Base-by-base conservation (phyloP, 768 basidiomycete genomes). In the Suillus placidus region DNA sequence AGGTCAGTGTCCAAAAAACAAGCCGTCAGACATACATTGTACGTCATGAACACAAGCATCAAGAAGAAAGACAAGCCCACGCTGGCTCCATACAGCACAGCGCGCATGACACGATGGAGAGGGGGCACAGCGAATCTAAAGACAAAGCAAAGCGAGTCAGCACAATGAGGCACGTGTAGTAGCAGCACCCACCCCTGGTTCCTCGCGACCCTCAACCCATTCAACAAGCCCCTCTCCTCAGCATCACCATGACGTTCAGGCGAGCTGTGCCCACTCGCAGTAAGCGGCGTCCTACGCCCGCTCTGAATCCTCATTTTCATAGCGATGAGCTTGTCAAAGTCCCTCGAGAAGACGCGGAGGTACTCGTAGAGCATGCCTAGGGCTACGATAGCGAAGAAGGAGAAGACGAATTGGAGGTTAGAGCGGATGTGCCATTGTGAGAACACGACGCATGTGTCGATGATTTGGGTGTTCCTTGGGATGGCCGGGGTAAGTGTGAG, bases 21-120 rank as follows among this genome's bases (percentile, higher is more conserved):
- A 56, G 12, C 23, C 47, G 8, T 47, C 35, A 20, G 30, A 80
- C 92, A 72, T 65, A 94, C 93, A 69, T 97, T 97, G 80, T 96
- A 97, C 6, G 95, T 97, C 95, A 97, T 97, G 78, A 94, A 95
- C 47, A 97, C 88, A 65, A 97, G 81, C 95, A 97, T 97, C 74
- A 94, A 86, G 85, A 94, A 93, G 82, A 91, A 92, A 42, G 92
- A 92, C 65, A 94, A 76, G 76, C 90, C 89, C 26, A 94, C 87
- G 3, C 87, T 87, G 5, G 82, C 77, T n/a, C 89, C 93, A 71
- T 96, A 97, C 43, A 94, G 74, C 2, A 74, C 70, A 7, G 93
- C 90, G 32, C 93, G 84, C 52, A 88, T 70, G n/a, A 82, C 66
- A 30, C 90, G 87, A 47, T 82, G 77, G 9, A 78, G 62, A 30